These are phyloP conservation scores for Cytospora mali DNA, from an alignment of 2,329 filamentous ascomycete species.

Conservation along the genomic window DNA sequence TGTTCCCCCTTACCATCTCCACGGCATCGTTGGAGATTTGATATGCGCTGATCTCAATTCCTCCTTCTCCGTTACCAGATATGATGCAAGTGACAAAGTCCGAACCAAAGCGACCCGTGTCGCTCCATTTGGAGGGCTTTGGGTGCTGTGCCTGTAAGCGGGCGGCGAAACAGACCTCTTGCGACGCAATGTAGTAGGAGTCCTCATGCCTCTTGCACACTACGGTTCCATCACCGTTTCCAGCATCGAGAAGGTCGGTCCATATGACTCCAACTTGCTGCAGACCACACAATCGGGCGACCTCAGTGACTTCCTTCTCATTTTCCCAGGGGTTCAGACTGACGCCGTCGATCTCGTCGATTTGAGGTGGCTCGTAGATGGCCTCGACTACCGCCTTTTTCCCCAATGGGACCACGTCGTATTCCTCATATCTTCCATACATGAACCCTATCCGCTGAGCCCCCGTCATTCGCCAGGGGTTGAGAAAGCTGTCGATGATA, in stretches of 20 bases:
- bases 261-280: slow-evolving; percentile 92
- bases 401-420: slow-evolving; percentile 88
- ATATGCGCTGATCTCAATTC: slow-evolving; percentile 88
- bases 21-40: slow-evolving; percentile 95
- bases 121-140: slow-evolving; percentile 94
- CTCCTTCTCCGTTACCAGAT: slow-evolving; percentile 86
- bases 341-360: slow-evolving; percentile 86
- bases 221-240: slow-evolving; percentile 79
- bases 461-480: slow-evolving; percentile 88
- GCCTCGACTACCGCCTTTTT: slow-evolving; percentile 95
- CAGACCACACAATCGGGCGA: slow-evolving; percentile 81
- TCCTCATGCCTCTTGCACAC: slow-evolving; percentile 95
- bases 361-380: slow-evolving; percentile 93
- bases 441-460: slow-evolving; percentile 84
- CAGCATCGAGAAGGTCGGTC: slow-evolving; percentile 86
- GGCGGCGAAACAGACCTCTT: slow-evolving; percentile 88
- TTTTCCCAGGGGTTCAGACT: slow-evolving; percentile 84
- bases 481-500: slow-evolving; percentile 85
- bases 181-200: slow-evolving; percentile 90
- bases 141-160: slow-evolving; percentile 86
- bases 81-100: slow-evolving; percentile 97
- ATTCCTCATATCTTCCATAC: slow-evolving; percentile 89
- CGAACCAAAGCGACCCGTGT: slow-evolving; percentile 89
- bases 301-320: slow-evolving; percentile 76
- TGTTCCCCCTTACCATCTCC: slow-evolving; percentile 94